A percentile compares a stretch with the other conserved stretches of the same genome.
These are phyloP conservation scores for Coemansia sp. DNA, from an alignment of 192 early-diverging fungal species.

Conservation along the genomic window DNA sequence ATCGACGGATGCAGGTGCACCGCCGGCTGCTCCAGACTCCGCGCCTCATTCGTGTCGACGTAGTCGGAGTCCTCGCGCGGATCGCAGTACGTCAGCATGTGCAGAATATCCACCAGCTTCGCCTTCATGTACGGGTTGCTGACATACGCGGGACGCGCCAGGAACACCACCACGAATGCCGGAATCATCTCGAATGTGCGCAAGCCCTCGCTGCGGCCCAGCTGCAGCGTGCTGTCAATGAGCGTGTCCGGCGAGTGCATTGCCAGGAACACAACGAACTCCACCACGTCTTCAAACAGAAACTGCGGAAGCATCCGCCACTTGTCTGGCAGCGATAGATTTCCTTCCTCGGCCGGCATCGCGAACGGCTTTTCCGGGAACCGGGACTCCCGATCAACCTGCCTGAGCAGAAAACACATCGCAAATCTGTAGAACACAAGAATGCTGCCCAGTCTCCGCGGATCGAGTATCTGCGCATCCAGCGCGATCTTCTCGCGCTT, in stretches of 20 bases:
- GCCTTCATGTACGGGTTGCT: conserved; percentile 96
- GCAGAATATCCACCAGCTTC: conserved; percentile 84
- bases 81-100: conserved; percentile 43
- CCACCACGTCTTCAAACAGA: conserved; percentile 85
- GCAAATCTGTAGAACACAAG: conserved; percentile 86
- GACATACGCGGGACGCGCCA: conserved; percentile 75
- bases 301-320: conserved; percentile 86
- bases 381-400: conserved; percentile 59
- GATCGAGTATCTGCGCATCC: conserved; percentile 78
- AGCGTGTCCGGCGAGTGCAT: conserved; percentile 40
- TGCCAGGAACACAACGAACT: conserved; percentile 39
- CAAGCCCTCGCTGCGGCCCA: conserved; percentile 27
- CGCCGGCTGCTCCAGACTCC: conserved; percentile 52
- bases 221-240: conserved; percentile 32
- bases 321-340: too few species aligned
- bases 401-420: conserved; percentile 85
- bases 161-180: conserved; percentile 77
- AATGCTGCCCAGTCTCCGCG: conserved; percentile 60
- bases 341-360: conserved; percentile 32
- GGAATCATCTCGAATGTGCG: conserved; percentile 50
- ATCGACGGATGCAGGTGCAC: conserved; percentile 63
- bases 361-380: conserved; percentile 41
- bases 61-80: conserved; percentile 43
- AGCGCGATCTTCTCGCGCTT: conserved; percentile 67
- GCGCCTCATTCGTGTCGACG: conserved; percentile 77